Conservation (phyloP, 768 basidiomycete species). For the Pleurotus citrinopileatus region DNA sequence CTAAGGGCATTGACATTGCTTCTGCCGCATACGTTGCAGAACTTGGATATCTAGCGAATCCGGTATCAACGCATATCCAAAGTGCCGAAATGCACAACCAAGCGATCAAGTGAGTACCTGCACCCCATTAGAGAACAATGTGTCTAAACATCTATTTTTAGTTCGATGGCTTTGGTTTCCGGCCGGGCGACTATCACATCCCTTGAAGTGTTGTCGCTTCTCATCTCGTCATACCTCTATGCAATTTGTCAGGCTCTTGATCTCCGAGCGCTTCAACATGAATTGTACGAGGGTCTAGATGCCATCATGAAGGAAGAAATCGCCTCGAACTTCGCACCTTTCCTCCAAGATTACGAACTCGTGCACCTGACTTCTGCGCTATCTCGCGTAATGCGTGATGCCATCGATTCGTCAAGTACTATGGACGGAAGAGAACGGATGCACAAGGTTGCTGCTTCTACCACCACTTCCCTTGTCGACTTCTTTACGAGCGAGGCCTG, state of each 20-base stretch:
- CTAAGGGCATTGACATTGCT: slow-evolving; percentile 78
- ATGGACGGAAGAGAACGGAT: slow-evolving; percentile 74
- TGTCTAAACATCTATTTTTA: slow-evolving; percentile 15
- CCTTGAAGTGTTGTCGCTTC: slow-evolving; percentile 65
- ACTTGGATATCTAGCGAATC: slow-evolving; percentile 73
- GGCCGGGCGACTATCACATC: slow-evolving; percentile 71
- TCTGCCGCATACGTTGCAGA: slow-evolving; percentile 80
- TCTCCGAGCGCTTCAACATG: slow-evolving; percentile 69
- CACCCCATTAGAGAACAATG: neutral
- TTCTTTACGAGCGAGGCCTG: slow-evolving; percentile 42
- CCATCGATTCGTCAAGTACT: slow-evolving; percentile 63
- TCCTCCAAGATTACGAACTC: slow-evolving; percentile 33
- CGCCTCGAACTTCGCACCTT: slow-evolving; percentile 36
- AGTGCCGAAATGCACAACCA: slow-evolving; percentile 88
- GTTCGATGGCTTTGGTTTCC: slow-evolving; percentile 67
- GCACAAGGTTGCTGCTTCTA: slow-evolving; percentile 64
- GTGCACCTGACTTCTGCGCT: slow-evolving; percentile 33
- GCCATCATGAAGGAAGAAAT: slow-evolving; percentile 52
- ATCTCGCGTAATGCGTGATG: slow-evolving; percentile 39
- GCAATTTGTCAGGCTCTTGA: slow-evolving; percentile 82
- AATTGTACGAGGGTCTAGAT: slow-evolving; percentile 52
- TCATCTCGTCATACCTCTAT: slow-evolving; percentile 72
- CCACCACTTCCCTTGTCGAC: slow-evolving; percentile 63
- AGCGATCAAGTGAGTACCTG: slow-evolving; percentile 63
- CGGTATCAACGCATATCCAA: slow-evolving; percentile 78